Conservation (phyloP, 176 grass and related monocot genomes). For the Themeda triandra region DNA sequence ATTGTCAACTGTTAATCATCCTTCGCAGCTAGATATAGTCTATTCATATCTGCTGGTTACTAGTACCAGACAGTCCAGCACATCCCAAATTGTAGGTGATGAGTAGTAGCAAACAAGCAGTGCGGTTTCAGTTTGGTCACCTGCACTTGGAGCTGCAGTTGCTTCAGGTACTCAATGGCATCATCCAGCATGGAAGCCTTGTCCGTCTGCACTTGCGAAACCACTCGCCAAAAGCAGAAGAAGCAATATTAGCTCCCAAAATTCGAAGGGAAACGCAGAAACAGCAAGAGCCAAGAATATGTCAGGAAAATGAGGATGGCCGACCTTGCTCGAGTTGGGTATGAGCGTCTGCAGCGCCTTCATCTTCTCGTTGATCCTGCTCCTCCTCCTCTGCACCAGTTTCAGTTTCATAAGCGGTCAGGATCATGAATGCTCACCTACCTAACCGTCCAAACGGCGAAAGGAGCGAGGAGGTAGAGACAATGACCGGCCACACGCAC, state of each 20-base stretch:
- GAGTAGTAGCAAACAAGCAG: background rate
- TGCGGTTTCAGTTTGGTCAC: conserved; percentile 2
- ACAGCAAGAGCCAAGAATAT: background rate
- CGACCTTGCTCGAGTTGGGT: conserved; percentile 93
- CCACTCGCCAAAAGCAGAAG: background rate
- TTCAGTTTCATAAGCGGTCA: background rate
- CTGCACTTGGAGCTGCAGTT: conserved; percentile 96
- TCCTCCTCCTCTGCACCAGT: conserved; percentile 63
- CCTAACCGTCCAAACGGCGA: background rate
- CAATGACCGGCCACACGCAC: background rate
- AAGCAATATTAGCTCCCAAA: background rate
- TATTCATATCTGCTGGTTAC: background rate
- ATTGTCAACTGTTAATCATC: background rate
- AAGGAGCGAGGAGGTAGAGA: background rate
- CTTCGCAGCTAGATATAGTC: background rate
- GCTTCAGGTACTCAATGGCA: conserved; percentile 94
- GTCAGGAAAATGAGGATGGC: background rate
- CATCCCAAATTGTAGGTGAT: background rate
- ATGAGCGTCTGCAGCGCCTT: conserved; percentile 85
- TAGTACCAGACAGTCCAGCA: background rate
- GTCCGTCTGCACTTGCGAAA: conserved; percentile 53
- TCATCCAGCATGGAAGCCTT: conserved; percentile 98
- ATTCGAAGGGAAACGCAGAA: background rate
- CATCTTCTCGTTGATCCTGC: conserved; percentile 98
- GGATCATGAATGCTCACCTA: background rate